phyloP scores from a whole-genome alignment of 2,329 filamentous ascomycete genomes.

The Knufia petricola region DNA sequence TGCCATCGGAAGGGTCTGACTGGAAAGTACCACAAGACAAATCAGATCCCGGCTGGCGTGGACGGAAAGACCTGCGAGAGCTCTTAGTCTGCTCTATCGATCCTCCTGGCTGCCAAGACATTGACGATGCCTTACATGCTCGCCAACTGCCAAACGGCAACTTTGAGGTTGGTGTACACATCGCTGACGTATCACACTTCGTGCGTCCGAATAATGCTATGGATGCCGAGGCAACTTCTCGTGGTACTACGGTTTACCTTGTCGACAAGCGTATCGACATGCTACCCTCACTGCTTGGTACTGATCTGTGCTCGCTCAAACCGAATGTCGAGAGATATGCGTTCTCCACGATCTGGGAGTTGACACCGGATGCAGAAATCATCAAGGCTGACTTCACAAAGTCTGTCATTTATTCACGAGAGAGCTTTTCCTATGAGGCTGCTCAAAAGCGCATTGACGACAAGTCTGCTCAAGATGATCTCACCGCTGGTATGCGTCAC shows the following conservation, averaged over 20 bases:
- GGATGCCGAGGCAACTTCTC: conserved; percentile 87
- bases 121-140: conserved; percentile 93
- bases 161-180: conserved; percentile 92
- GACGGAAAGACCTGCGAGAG: conserved; percentile 70
- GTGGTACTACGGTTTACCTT: conserved; percentile 92
- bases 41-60: conserved; percentile 78
- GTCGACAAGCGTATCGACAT: conserved; percentile 99
- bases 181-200: conserved; percentile 98
- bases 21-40: conserved; percentile 80
- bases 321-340: conserved; percentile 93
- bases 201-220: conserved; percentile 95
- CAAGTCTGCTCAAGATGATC: conserved; percentile 70
- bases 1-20: conserved; percentile 81
- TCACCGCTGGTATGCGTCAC: conserved; percentile 80
- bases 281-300: conserved; percentile 92
- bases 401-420: conserved; percentile 90
- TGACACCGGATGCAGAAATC: conserved; percentile 75
- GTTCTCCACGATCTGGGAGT: conserved; percentile 80
- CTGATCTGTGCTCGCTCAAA: conserved; percentile 91
- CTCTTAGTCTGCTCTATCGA: conserved; percentile 96
- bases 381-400: conserved; percentile 85
- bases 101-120: conserved; percentile 90
- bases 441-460: conserved; percentile 93
- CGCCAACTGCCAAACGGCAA: conserved; percentile 80
- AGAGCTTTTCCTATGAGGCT: conserved; percentile 96